Conservation (phyloP, 164 flowering plant genomes). For the Litsea cubeba region DNA sequence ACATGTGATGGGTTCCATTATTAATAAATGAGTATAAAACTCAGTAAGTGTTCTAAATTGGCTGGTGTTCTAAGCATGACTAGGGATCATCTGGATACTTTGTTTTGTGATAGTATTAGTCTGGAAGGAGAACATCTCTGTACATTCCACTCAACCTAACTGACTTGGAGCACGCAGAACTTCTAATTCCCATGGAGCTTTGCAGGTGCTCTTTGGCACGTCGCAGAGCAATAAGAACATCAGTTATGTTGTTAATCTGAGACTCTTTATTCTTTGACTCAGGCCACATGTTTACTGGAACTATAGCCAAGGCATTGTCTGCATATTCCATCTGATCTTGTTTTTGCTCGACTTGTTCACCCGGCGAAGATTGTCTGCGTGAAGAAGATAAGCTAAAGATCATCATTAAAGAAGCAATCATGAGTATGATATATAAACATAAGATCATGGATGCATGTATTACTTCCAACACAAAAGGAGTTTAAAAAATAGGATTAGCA, state of each 20-base stretch:
- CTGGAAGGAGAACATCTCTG: constrained; percentile 2
- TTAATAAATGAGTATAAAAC: not conserved
- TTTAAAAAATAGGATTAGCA: no score
- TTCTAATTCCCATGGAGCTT: constrained; percentile 37
- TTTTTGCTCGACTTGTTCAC: constrained; percentile 9
- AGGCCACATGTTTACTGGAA: constrained; percentile 22
- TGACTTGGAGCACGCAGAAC: constrained; percentile 6
- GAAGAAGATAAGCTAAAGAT: constrained; percentile 4
- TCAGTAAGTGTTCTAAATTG: not conserved
- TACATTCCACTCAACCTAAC: constrained; percentile 10
- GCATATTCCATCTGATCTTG: constrained; percentile 13
- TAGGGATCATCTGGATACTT: not conserved
- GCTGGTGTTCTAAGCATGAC: not conserved
- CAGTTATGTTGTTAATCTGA: constrained; percentile 26
- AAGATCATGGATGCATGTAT: no score
- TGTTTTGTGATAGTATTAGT: not conserved
- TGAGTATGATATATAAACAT: no score
- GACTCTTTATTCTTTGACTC: constrained; percentile 11
- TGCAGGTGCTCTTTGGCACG: constrained; percentile 45
- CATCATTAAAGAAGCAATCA: not conserved
- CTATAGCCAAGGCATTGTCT: constrained; percentile 49
- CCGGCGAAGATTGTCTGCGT: constrained; percentile 14
- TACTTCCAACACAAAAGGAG: no score
- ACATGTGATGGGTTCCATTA: not conserved
- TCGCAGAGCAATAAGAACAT: constrained; percentile 50